phyloP scores from a whole-genome alignment of 352 stramenopile species.

The Pythium oligandrum region DNA sequence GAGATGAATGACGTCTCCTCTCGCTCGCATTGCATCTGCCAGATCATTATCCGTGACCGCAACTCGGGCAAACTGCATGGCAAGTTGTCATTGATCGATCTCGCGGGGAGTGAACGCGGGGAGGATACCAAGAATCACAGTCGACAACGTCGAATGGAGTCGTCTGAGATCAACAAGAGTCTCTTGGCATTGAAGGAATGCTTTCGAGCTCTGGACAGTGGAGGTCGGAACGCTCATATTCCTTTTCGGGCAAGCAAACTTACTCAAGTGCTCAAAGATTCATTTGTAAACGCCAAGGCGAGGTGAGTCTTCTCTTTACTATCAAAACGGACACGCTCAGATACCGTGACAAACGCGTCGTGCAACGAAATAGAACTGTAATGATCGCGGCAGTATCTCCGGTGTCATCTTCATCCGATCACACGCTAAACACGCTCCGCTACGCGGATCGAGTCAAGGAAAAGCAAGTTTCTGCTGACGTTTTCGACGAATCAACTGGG shows the following conservation, averaged over 20 bases:
- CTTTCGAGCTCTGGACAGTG: conserved; percentile 93
- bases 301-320: conserved; percentile 21
- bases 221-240: conserved; percentile 86
- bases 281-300: conserved; percentile 93
- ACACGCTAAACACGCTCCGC: conserved; percentile 96
- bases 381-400: conserved; percentile 97
- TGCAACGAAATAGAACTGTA: conserved; percentile 63
- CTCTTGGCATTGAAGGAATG: conserved; percentile 96
- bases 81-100: conserved; percentile 95
- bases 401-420: conserved; percentile 90
- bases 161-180: conserved; percentile 97
- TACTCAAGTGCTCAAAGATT: conserved; percentile 98
- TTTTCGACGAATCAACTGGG: conserved; percentile 41
- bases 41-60: conserved; percentile 83
- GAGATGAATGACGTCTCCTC: conserved; percentile 95
- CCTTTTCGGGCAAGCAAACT: conserved; percentile 96
- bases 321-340: no score
- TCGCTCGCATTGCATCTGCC: conserved; percentile 94
- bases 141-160: conserved; percentile 92
- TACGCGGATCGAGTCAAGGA: conserved; percentile 98
- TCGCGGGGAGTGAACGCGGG: conserved; percentile 94
- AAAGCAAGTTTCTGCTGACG: conserved; percentile 80
- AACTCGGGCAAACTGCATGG: conserved; percentile 49
- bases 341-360: no score
- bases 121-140: conserved; percentile 94